A percentile compares a stretch with the other conserved stretches of the same genome.
These are phyloP conservation scores for Coemansia sp. DNA, from an alignment of 192 early-diverging fungal genomes.

Conservation along the genomic window DNA sequence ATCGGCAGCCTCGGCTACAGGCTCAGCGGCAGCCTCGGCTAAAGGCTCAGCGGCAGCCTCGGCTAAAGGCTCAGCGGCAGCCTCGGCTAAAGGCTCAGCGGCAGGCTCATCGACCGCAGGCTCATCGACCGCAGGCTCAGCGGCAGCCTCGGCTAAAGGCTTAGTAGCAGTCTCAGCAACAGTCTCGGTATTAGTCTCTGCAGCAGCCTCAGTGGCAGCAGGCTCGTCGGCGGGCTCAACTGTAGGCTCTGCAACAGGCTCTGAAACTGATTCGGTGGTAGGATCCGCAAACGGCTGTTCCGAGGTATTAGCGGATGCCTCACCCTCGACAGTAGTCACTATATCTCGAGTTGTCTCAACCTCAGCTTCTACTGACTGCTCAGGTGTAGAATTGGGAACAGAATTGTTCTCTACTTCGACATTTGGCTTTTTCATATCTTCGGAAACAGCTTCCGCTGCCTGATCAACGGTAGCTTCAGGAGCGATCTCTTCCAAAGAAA, in stretches of 20 bases:
- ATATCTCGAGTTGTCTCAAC: neutral
- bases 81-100: conserved; percentile 6
- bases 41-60: neutral
- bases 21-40: neutral
- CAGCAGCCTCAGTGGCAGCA: neutral
- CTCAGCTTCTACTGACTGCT: neutral
- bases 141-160: neutral
- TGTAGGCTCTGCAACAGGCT: neutral
- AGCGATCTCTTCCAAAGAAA: neutral
- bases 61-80: neutral
- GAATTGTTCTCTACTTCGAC: neutral
- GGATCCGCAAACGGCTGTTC: conserved; percentile 1
- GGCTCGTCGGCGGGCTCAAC: neutral
- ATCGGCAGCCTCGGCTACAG: neutral
- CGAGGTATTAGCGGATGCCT: neutral
- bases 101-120: neutral
- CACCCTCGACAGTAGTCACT: neutral
- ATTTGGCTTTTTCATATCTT: neutral
- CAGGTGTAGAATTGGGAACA: neutral
- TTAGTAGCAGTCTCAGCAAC: neutral
- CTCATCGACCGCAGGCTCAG: neutral
- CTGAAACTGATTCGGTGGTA: neutral
- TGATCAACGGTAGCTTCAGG: neutral
- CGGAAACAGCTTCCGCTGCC: neutral
- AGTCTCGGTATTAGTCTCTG: neutral